These are phyloP conservation scores for Rutstroemia sp. DNA, from an alignment of 2,329 filamentous ascomycete species.

Conservation along the genomic window DNA sequence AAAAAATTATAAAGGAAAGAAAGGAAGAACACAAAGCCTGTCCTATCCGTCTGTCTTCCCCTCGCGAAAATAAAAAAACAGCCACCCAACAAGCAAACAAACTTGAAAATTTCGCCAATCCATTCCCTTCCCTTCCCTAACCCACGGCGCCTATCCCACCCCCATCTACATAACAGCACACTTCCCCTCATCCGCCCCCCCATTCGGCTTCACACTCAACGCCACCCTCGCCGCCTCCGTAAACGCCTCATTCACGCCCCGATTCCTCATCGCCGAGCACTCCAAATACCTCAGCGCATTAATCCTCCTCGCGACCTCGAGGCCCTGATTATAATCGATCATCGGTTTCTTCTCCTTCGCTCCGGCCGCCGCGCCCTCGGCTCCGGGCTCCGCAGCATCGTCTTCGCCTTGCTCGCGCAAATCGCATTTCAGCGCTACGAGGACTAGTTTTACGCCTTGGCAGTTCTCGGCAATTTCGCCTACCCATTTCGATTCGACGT, in stretches of 20 bases:
- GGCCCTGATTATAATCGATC: constrained; percentile 85
- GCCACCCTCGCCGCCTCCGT: constrained; percentile 95
- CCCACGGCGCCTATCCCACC: no score
- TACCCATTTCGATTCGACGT: constrained; percentile 98
- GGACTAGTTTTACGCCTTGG: constrained; percentile 85
- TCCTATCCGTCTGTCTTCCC: no score
- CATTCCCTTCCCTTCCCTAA: no score
- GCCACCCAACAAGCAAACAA: no score
- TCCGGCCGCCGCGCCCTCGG: constrained; percentile 36
- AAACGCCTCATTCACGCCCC: constrained; percentile 96
- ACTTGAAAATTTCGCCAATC: no score
- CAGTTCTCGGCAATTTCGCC: constrained; percentile 98
- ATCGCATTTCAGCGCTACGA: constrained; percentile 96
- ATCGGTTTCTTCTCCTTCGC: constrained; percentile 57
- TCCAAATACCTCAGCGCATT: constrained; percentile 91
- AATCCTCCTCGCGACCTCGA: constrained; percentile 86
- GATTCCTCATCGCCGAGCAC: constrained; percentile 97
- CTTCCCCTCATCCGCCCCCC: constrained; percentile 47
- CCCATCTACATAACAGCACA: constrained; percentile 50
- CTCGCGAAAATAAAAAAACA: no score
- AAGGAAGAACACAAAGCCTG: no score
- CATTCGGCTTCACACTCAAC: constrained; percentile 61
- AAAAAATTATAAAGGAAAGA: no score
- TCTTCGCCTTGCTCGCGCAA: constrained; percentile 67
- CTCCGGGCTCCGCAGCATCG: constrained; percentile 42